Base-by-base conservation (phyloP, 805 yeast genomes). In the Ascoidea asiatica region DNA sequence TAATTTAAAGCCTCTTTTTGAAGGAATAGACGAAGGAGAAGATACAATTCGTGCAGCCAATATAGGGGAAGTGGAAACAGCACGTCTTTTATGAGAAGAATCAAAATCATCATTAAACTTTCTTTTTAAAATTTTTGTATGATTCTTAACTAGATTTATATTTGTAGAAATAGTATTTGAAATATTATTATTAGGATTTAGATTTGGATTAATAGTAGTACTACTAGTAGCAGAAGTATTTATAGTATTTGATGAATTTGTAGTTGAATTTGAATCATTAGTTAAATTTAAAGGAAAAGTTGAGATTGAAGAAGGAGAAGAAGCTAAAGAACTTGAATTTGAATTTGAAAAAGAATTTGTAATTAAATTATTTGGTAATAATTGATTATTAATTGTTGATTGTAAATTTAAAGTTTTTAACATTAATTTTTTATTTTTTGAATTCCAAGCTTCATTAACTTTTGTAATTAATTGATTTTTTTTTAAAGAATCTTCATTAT, bases 361-460 rank as follows among this genome's bases (percentile, higher is more conserved):
- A n/a, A n/a, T n/a, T n/a, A n/a, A n/a, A n/a, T n/a, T n/a, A n/a
- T n/a, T n/a, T n/a, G n/a, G n/a, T n/a, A n/a, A n/a, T 23, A 23
- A 11, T 23, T 23, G 33, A 23, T 23, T 23, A 23, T 23, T 23
- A 7, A 23, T 6, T 7, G 33, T 7, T n/a, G n/a, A n/a, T n/a
- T n/a, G n/a, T n/a, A n/a, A n/a, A n/a, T n/a, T n/a, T n/a, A n/a
- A n/a, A n/a, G n/a, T n/a, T n/a, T n/a, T n/a, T 23, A 23, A 11
- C 33, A 23, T 23, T 23, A 23, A 23, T 23, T 23, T 23, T 29
- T 20, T 43, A 38, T 55, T 52, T 40, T 52, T 53, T 35, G 57
- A 53, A 40, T 54, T 64, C 69, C 69, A 64, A 1, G 59, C 48
- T 44, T 60, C 59, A 46, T 64, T 64, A 4, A 65, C 64, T 43